Conservation (phyloP, 202 grass and related monocot genomes). For the Brachypodium distachyon region DNA sequence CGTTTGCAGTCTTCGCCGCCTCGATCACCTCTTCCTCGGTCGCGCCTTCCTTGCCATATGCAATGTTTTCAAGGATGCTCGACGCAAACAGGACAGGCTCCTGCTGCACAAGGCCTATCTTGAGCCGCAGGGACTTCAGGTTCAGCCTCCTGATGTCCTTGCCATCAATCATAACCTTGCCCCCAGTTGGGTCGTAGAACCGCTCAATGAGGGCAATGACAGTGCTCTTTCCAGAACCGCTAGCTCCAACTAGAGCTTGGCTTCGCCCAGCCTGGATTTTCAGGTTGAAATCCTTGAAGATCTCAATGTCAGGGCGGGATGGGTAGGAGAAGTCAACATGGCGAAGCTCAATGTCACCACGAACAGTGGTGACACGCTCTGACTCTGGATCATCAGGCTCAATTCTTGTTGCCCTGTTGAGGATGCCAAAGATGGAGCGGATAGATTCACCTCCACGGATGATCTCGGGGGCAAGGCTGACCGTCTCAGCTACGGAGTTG, state of each 20-base stretch:
- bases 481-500: slow-evolving; percentile 88
- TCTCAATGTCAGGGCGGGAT: slow-evolving; percentile 60
- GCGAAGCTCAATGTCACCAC: slow-evolving; percentile 80
- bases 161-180: slow-evolving; percentile 80
- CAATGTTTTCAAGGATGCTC: slow-evolving; percentile 93
- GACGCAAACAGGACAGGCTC: slow-evolving; percentile 78
- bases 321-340: slow-evolving; percentile 88
- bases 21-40: slow-evolving; percentile 70
- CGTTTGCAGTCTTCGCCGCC: slow-evolving; percentile 74
- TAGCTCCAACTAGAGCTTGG: slow-evolving; percentile 81
- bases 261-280: slow-evolving; percentile 78
- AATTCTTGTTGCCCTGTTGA: slow-evolving; percentile 73
- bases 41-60: slow-evolving; percentile 81
- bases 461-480: slow-evolving; percentile 92
- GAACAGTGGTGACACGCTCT: slow-evolving; percentile 55
- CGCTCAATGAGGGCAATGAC: slow-evolving; percentile 79
- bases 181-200: slow-evolving; percentile 72
- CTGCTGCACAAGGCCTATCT: slow-evolving; percentile 88
- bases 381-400: slow-evolving; percentile 78
- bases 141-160: slow-evolving; percentile 80
- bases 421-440: slow-evolving; percentile 82
- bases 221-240: slow-evolving; percentile 92
- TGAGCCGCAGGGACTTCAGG: slow-evolving; percentile 67
- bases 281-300: slow-evolving; percentile 99
- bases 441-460: slow-evolving; percentile 88